Base-by-base conservation (phyloP, 1,284 basidiomycete genomes). In the Mycosarcoma maydis region DNA sequence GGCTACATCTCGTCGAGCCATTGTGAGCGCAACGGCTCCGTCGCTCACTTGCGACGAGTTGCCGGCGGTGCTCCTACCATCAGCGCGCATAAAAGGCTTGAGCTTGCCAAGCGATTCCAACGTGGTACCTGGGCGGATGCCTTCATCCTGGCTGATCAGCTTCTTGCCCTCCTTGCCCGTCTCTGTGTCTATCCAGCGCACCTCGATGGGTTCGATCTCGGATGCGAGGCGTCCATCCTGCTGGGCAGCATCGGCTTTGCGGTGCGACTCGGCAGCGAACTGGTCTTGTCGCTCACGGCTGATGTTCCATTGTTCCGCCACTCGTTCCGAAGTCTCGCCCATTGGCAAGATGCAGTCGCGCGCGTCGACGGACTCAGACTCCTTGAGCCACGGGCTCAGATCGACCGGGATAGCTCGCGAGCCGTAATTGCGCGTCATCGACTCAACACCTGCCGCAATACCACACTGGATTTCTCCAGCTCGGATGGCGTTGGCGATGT, bases 401-500 rank as follows among this genome's bases (percentile, higher is more conserved):
- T 77, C 72, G 11, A 72, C 75, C 9, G 80, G 80, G 45, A 81
- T 82, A 24, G 80, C 80, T 19, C 72, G 72, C 14, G 80, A 78
- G 23, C 71, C 78, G 49, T 78, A 80, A 53, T 79, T 77, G 30
- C 70, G 59, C n/a, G 75, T 81, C 79, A 81, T 81, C 33, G 61
- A 68, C 54, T 81, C 79, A 20, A 76, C 72, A 26, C 79, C 79
- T 10, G 78, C 76, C 16, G 77, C 79, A 19, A 81, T 72, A 36
- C 79, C 79, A 33, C 68, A 65, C 39, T 69, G 49, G 43, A 81
- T 81, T 34, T 73, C 67, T 24, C 78, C 76, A 4, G 59, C 57
- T 9, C 51, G 84, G 50, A 83, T 83, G 17, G 74, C 72, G 23
- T 76, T 71, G 22, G 82, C 82, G 40, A 83, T 79, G 48, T 83